phyloP scores from a whole-genome alignment of 257 asterid species.

The Nicotiana paniculata region DNA sequence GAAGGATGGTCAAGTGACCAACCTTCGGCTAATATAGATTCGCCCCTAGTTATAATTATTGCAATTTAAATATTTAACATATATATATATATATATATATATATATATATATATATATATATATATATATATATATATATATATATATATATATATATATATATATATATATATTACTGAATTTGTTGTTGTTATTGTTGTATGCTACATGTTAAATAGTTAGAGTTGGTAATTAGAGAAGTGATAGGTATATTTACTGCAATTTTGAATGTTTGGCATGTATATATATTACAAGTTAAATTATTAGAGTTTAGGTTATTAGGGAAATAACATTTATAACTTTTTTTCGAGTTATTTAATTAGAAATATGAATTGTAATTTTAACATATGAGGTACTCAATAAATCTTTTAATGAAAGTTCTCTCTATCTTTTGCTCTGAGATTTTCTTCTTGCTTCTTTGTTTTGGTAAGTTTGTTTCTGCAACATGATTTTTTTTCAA shows the following conservation, averaged over 20 bases:
- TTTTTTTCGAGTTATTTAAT: not conserved
- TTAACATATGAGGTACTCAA: not conserved
- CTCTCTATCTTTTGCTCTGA: not conserved
- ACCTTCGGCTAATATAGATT: too few species aligned
- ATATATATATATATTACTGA: too few species aligned
- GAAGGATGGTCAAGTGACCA: too few species aligned
- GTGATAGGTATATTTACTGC: not conserved
- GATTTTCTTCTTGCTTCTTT: not conserved
- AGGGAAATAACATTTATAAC: not conserved
- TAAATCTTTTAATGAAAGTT: not conserved
- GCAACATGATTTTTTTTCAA: not conserved
- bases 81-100: too few species aligned
- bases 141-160: too few species aligned
- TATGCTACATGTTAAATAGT: not conserved
- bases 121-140: too few species aligned
- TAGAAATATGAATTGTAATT: not conserved
- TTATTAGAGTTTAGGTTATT: not conserved
- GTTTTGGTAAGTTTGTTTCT: not conserved
- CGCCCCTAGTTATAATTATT: not conserved
- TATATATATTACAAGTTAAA: not conserved
- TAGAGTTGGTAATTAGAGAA: not conserved
- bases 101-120: too few species aligned
- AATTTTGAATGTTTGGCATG: not conserved
- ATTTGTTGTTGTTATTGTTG: too few species aligned
- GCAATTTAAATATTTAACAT: too few species aligned